Evolutionary conservation across 2,329 filamentous ascomycete genomes (phyloP), one percentile per base, ranked within the genome.

Genomic region (Exophiala sp.): DNA sequence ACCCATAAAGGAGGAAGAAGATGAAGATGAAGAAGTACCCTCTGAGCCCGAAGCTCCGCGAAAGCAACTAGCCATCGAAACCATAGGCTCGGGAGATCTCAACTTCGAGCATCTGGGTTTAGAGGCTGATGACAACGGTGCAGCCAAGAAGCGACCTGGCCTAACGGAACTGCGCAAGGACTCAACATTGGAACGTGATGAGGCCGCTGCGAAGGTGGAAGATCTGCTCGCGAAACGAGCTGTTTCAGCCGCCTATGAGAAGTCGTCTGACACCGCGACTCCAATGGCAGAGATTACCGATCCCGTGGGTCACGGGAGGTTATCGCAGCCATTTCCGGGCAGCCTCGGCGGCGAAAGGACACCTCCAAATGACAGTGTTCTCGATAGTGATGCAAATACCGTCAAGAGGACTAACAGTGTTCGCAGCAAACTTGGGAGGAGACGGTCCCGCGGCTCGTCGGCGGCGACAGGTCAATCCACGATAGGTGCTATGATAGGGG

Each of bases 61-160:
- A 53, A 86, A 82, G 61, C 83, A 88, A 59, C 80, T 83, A 10
- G 89, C 93, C 1, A 79, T 96, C 1, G 88, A 91, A 63, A 97
- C 93, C 1, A 75, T 98, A 43, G 93, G 93, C 10, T 82, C 81
- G 62, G 93, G 93, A 3, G 87, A 96, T 63, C 73, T 98, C 41
- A 95, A 88, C 65, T 77, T 97, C 49, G 89, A 87, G 62, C 88
- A 95, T 63, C 74, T 97, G 35, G 91, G 91, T 27, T 86, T 97
- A 48, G 67, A 69, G 50, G 58, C 43, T 3, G 50, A 51, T 13
- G 55, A 56, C 19, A 49, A 46, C 27, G 63, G 67, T 6, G 64
- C 68, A 23, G 46, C 48, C 8, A 35, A 29, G 13, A 65, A 64
- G 2, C 68, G 68, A 48, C 62, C 67, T 7, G 65, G 66, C 30